These are phyloP conservation scores for Trametes meyenii DNA, from an alignment of 768 basidiomycete genomes.

Conservation along the genomic window DNA sequence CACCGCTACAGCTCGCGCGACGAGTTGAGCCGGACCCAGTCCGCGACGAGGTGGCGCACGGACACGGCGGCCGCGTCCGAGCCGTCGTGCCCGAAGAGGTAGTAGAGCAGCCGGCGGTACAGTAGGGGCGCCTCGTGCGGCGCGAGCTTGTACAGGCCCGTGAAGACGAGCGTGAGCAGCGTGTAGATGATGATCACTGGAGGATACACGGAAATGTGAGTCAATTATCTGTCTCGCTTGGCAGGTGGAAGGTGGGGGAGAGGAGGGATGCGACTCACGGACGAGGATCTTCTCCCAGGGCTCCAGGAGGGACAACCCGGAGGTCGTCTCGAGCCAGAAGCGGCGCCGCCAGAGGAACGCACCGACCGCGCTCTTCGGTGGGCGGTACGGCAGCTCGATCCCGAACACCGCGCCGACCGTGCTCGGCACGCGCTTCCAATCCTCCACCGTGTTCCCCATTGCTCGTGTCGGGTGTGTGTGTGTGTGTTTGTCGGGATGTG, in stretches of 20 bases:
- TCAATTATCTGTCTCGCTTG: neutral
- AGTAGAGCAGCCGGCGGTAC: slow-evolving; percentile 56
- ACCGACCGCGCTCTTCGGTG: slow-evolving; percentile 28
- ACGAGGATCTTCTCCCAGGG: slow-evolving; percentile 69
- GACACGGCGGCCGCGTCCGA: neutral
- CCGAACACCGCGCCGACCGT: slow-evolving; percentile 27
- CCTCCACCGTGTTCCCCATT: slow-evolving; percentile 23
- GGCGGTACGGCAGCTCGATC: slow-evolving; percentile 33
- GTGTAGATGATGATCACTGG: slow-evolving; percentile 46
- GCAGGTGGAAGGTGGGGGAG: neutral
- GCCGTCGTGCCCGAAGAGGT: slow-evolving; percentile 55
- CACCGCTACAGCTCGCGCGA: neutral
- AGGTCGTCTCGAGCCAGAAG: slow-evolving; percentile 60
- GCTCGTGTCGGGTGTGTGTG: neutral
- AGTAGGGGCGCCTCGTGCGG: slow-evolving; percentile 56
- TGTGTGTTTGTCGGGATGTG: neutral
- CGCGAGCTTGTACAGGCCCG: slow-evolving; percentile 55
- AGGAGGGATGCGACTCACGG: slow-evolving; percentile 45
- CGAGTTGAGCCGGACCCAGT: slow-evolving; percentile 7
- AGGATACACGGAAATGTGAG: neutral
- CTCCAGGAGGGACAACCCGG: slow-evolving; percentile 62
- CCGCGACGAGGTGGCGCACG: slow-evolving; percentile 10
- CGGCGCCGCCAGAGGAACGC: slow-evolving; percentile 52
- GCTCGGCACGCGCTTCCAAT: slow-evolving; percentile 27
- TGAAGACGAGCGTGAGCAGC: slow-evolving; percentile 47